Base-by-base conservation (phyloP, 1,284 basidiomycete genomes). In the Ceratobasidium sp. region DNA sequence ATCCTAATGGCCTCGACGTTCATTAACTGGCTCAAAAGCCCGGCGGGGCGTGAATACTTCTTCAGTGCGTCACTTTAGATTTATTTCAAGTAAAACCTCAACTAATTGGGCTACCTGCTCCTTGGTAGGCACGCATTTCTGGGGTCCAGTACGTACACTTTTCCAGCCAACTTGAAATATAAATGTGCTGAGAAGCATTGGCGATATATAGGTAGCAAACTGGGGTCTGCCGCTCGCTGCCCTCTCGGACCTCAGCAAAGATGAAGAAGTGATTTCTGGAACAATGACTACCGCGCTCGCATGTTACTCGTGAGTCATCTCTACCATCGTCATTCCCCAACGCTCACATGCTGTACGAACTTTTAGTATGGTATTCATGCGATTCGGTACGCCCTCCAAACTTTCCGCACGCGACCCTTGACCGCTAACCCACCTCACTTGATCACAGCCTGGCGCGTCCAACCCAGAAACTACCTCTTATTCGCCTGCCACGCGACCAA, bases 151-250 rank as follows among this genome's bases (percentile, higher is more conserved):
- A 79, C 84, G 94, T 91, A 57, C 44, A 27, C 44, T 52, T 50
- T 33, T 8, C 74, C 52, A 57, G n/a, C 46, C 48, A 55, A 41
- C 35, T 27, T 48, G 35, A 60, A 50, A 23, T 41, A 52, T 50
- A 64, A 23, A 4, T 60, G 27, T 41, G 16, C 50, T 52, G 5
- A 52, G n/a, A 52, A 14, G 50, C 5, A 8, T 55, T 46, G n/a
- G 23, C 41, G 46, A 38, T 57, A 50, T 27, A 12, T 82, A 97
- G 94, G 92, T 96, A 78, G 97, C 97, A 73, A 99, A 98, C 88
- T 99, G 97, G 94, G 97, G 96, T 82, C 90, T 99, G 44, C 96
- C 96, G 77, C 86, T 98, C 55, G 96, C 96, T 81, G 96, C 96
- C 54, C 86, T 99, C 62, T 85, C 96, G 4, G 97, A 99, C 86